These are phyloP conservation scores for Penicillium sp. DNA, from an alignment of 2,329 filamentous ascomycete species.

Conservation along the genomic window DNA sequence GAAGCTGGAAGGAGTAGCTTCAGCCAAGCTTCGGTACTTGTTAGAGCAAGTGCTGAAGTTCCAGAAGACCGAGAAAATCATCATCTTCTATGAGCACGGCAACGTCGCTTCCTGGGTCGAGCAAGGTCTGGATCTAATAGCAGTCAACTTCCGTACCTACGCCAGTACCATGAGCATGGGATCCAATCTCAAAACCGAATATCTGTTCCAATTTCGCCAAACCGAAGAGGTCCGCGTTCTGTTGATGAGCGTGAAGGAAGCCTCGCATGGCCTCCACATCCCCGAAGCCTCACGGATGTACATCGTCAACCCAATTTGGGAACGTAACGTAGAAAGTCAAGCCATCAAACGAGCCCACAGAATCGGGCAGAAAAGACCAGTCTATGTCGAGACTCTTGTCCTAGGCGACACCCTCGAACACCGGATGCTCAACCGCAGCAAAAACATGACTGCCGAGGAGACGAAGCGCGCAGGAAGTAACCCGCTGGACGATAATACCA, in stretches of 20 bases:
- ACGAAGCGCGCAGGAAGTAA: constrained; percentile 56
- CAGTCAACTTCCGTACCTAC: constrained; percentile 61
- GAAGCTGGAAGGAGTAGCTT: constrained; percentile 72
- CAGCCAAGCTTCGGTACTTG: constrained; percentile 83
- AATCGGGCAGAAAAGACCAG: constrained; percentile 75
- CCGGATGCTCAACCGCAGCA: constrained; percentile 70
- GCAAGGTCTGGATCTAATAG: constrained; percentile 71
- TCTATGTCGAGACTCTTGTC: constrained; percentile 83
- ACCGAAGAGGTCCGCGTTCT: constrained; percentile 69
- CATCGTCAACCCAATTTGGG: constrained; percentile 84
- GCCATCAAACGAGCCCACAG: constrained; percentile 86
- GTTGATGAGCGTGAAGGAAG: constrained; percentile 87
- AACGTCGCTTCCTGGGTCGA: constrained; percentile 85
- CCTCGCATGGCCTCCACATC: constrained; percentile 84
- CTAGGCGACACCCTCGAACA: constrained; percentile 80
- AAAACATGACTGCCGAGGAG: constrained; percentile 67
- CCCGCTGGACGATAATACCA: constrained; percentile 58
- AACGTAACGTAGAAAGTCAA: constrained; percentile 80
- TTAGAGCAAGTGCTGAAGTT: constrained; percentile 68
- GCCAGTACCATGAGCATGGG: constrained; percentile 53
- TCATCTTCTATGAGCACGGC: constrained; percentile 88
- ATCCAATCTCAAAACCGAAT: constrained; percentile 64
- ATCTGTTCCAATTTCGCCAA: constrained; percentile 75
- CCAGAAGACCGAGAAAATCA: constrained; percentile 74
- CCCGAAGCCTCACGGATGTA: constrained; percentile 79